Percentiles rank a stretch among this genome's conserved stretches.
Evolutionary conservation across 2,329 filamentous ascomycete genomes (phyloP).

Genomic region (Penicillium sp.): DNA sequence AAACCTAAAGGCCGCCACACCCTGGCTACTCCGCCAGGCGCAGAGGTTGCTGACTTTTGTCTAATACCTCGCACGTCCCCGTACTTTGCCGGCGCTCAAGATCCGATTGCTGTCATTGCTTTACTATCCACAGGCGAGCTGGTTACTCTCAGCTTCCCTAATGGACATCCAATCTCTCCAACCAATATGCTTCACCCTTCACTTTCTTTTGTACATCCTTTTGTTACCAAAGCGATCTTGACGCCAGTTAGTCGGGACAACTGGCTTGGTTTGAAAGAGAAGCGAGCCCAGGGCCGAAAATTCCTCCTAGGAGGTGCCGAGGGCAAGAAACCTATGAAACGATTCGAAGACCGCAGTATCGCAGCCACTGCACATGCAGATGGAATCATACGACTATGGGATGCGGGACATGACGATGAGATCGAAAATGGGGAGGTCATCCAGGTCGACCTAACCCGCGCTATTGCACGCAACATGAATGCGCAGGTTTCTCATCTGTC

Average conservation of each 20-base stretch:
- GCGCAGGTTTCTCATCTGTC: conserved; percentile 76
- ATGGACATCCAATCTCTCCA: conserved; percentile 82
- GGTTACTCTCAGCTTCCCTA: conserved; percentile 86
- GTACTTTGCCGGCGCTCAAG: conserved; percentile 81
- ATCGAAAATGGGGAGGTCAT: conserved; percentile 80
- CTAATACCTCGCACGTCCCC: conserved; percentile 78
- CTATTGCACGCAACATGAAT: conserved; percentile 72
- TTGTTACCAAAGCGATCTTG: conserved; percentile 70
- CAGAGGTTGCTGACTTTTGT: conserved; percentile 75
- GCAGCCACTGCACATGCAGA: conserved; percentile 86
- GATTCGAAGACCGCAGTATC: conserved; percentile 79
- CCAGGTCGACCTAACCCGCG: conserved; percentile 81
- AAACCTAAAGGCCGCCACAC: conserved; percentile 68
- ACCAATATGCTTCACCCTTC: conserved; percentile 91
- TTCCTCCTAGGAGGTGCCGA: conserved; percentile 77
- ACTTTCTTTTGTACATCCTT: conserved; percentile 84
- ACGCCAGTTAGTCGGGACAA: conserved; percentile 69
- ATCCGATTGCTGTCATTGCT: conserved; percentile 80
- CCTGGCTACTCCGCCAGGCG: conserved; percentile 71
- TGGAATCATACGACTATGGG: conserved; percentile 88
- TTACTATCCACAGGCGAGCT: conserved; percentile 83
- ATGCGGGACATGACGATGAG: conserved; percentile 85
- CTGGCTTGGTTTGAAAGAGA: conserved; percentile 91
- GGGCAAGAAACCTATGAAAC: conserved; percentile 63
- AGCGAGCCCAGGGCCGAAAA: conserved; percentile 69